Evolutionary conservation across 2,329 filamentous ascomycete species (phyloP).

Genomic region (Colletotrichum spaethianum): DNA sequence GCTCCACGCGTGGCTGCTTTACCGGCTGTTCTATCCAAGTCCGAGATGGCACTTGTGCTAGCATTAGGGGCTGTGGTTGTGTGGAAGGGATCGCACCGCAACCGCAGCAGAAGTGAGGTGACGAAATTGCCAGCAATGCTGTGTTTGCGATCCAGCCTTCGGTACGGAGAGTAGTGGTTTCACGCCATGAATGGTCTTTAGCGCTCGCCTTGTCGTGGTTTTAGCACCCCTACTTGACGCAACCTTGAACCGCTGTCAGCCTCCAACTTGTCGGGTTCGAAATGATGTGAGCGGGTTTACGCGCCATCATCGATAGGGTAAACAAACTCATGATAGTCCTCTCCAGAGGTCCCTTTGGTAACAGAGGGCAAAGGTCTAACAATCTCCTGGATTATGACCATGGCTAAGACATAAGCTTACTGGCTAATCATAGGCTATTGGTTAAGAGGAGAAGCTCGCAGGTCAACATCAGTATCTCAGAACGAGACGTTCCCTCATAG

Average conservation of each 20-base stretch:
- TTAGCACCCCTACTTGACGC: not conserved
- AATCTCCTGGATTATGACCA: not conserved
- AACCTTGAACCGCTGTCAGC: slow-evolving; percentile 10
- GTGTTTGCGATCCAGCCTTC: not conserved
- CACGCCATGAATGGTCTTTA: not conserved
- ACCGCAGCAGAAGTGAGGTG: no score
- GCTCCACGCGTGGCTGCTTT: no score
- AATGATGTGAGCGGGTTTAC: slow-evolving; percentile 30
- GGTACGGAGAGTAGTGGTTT: not conserved
- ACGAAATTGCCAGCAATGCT: not conserved
- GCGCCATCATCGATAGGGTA: slow-evolving; percentile 23
- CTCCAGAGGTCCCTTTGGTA: not conserved
- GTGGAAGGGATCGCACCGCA: no score
- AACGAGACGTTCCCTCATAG: not conserved
- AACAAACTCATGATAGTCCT: not conserved
- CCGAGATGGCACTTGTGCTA: not conserved
- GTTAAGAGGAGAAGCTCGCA: not conserved
- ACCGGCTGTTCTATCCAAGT: not conserved
- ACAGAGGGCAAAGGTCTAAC: not conserved
- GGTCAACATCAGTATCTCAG: slow-evolving; percentile 18
- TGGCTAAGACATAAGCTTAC: slow-evolving; percentile 15
- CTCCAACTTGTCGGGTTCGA: slow-evolving; percentile 23
- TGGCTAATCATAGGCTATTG: not conserved
- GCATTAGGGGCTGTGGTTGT: no score
- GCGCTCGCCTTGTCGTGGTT: not conserved